Conservation (phyloP, 1,284 basidiomycete species). For the Puccinia coronata region DNA sequence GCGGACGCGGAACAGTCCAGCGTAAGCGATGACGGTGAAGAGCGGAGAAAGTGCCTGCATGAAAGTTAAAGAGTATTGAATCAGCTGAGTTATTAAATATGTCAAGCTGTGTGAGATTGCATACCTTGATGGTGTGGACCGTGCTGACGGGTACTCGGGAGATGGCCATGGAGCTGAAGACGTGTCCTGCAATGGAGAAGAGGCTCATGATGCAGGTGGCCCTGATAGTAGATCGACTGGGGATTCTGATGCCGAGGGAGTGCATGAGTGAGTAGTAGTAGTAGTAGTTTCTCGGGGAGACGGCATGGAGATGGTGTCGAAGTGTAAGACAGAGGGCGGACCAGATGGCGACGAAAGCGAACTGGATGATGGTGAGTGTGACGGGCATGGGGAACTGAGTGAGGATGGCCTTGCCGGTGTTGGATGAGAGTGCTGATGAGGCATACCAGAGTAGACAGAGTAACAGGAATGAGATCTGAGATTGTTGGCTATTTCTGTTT, state of each 20-base stretch:
- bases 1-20: slow-evolving; percentile 83
- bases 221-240: slow-evolving; percentile 71
- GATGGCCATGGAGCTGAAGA: slow-evolving; percentile 94
- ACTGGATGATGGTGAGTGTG: slow-evolving; percentile 95
- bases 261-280: too few relatives aligned
- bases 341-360: slow-evolving; percentile 85
- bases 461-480: not conserved
- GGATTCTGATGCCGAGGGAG: slow-evolving; percentile 60
- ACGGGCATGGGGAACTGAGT: slow-evolving; percentile 79
- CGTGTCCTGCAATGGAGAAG: slow-evolving; percentile 91
- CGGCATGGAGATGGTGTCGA: slow-evolving; percentile 45
- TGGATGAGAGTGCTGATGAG: slow-evolving; percentile 80
- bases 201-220: slow-evolving; percentile 87
- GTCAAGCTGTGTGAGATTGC: slow-evolving; percentile 53
- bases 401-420: slow-evolving; percentile 84
- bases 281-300: not conserved
- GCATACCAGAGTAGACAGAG: slow-evolving; percentile 58
- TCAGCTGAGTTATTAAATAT: not conserved
- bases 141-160: slow-evolving; percentile 94
- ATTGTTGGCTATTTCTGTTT: not conserved
- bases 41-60: slow-evolving; percentile 86
- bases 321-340: slow-evolving; percentile 68
- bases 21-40: slow-evolving; percentile 94
- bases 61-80: not conserved
- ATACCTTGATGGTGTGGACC: slow-evolving; percentile 96